Conservation (phyloP, 1,284 basidiomycete genomes). For the Cyathus olla region DNA sequence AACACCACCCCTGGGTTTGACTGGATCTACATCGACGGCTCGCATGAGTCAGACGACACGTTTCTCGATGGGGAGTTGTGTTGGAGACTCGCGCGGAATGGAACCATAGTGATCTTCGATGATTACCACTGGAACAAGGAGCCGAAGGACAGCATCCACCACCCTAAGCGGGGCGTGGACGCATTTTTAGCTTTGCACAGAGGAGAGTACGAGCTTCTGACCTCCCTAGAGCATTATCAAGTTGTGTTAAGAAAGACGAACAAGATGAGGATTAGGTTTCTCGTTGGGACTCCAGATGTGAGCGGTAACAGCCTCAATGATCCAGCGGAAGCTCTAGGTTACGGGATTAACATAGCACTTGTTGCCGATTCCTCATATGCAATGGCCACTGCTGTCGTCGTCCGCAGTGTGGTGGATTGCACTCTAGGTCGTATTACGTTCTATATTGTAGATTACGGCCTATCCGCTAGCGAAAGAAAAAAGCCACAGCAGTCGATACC, state of each 20-base stretch:
- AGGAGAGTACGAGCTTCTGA: conserved; percentile 58
- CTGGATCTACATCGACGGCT: conserved; percentile 71
- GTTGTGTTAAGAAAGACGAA: conserved; percentile 59
- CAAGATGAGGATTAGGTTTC: conserved; percentile 67
- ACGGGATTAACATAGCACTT: conserved; percentile 61
- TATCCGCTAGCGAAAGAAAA: conserved; percentile 47
- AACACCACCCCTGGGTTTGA: conserved; percentile 57
- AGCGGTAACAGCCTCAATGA: not conserved
- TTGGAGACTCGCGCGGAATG: conserved; percentile 64
- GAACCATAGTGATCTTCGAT: conserved; percentile 66
- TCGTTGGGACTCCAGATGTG: conserved; percentile 32
- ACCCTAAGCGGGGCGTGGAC: conserved; percentile 68
- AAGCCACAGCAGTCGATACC: conserved; percentile 46
- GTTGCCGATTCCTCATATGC: conserved; percentile 56
- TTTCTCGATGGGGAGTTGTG: conserved; percentile 68
- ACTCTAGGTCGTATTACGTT: conserved; percentile 55
- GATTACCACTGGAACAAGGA: conserved; percentile 67
- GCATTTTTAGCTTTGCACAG: conserved; percentile 62
- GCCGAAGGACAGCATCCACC: conserved; percentile 59
- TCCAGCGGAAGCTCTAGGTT: conserved; percentile 42
- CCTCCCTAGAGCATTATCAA: conserved; percentile 56
- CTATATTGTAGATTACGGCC: conserved; percentile 61
- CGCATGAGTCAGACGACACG: conserved; percentile 69
- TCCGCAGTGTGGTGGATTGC: conserved; percentile 52
- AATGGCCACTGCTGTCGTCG: conserved; percentile 59